phyloP scores from a whole-genome alignment of 2,329 filamentous ascomycete species.

The Grosmannia huntii region DNA sequence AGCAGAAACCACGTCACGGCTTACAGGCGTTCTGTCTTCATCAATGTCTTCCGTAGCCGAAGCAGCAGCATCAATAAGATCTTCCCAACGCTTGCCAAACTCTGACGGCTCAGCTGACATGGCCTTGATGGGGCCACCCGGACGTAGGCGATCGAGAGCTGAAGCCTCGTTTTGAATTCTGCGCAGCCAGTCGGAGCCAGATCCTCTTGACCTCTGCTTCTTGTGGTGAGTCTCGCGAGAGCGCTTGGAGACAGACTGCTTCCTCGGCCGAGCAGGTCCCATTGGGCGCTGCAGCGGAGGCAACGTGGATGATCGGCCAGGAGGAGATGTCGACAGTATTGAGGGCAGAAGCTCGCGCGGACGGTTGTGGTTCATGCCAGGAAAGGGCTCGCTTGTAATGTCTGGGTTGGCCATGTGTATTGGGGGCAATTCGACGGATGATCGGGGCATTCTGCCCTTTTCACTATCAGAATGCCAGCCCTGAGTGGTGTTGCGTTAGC shows the following conservation, averaged over 20 bases:
- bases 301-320: conserved; percentile 75
- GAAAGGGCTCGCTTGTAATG: conserved; percentile 63
- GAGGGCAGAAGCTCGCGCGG: conserved; percentile 71
- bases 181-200: conserved; percentile 54
- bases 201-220: conserved; percentile 58
- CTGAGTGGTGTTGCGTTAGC: conserved; percentile 26
- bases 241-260: conserved; percentile 75
- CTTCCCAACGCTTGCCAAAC: conserved; percentile 88
- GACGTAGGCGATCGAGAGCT: conserved; percentile 44
- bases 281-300: conserved; percentile 68
- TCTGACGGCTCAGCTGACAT: conserved; percentile 75
- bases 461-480: conserved; percentile 63
- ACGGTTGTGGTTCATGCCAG: conserved; percentile 43
- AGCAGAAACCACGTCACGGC: conserved; percentile 15
- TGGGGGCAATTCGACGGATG: conserved; percentile 61
- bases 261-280: conserved; percentile 61
- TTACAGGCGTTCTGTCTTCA: conserved; percentile 79
- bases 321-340: conserved; percentile 68
- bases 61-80: conserved; percentile 84
- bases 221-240: conserved; percentile 67
- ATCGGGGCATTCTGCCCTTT: conserved; percentile 48
- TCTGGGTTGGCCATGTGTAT: conserved; percentile 44
- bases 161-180: conserved; percentile 39
- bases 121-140: conserved; percentile 62
- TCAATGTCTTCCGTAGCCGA: conserved; percentile 86